These are phyloP conservation scores for Neopestalotiopsis sp. DNA, from an alignment of 2,329 filamentous ascomycete genomes.

Conservation along the genomic window DNA sequence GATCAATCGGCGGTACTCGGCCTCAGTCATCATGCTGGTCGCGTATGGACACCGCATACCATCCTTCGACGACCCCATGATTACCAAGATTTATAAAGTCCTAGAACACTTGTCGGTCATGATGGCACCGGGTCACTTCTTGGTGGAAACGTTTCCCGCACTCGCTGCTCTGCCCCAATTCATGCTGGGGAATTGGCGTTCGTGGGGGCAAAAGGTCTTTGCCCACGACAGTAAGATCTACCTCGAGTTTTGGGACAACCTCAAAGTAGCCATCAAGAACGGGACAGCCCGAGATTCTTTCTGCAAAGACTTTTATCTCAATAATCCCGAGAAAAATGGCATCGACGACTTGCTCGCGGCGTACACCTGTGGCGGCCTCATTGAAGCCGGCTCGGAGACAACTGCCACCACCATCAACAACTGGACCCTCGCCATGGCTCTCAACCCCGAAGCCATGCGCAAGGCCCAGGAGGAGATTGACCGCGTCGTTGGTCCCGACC, in stretches of 20 bases:
- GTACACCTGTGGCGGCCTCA: constrained; percentile 4
- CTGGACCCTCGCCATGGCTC: constrained; percentile 12
- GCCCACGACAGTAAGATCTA: constrained; percentile 7
- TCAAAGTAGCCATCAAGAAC: background rate
- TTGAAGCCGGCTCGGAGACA: constrained; percentile 12
- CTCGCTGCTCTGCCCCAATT: background rate
- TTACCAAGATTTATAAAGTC: constrained; percentile 6
- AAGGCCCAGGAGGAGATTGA: constrained; percentile 13
- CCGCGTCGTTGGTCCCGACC: background rate
- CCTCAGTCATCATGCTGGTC: constrained; percentile 12
- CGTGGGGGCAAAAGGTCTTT: background rate
- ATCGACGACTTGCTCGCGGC: constrained; percentile 14
- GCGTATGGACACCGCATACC: constrained; percentile 26
- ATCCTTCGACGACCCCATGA: constrained; percentile 9
- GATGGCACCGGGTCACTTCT: background rate
- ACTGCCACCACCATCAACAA: constrained; percentile 12
- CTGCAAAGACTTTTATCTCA: constrained; percentile 13
- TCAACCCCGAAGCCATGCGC: background rate
- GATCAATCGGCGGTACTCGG: constrained; percentile 14
- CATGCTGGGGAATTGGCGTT: constrained; percentile 6
- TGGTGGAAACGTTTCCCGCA: background rate
- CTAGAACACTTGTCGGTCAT: background rate
- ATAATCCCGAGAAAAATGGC: background rate
- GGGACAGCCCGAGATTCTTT: background rate
- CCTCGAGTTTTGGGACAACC: constrained; percentile 2